Evolutionary conservation across 257 asterid species (phyloP), one percentile per base, ranked within the genome.

Genomic region (Ligustrum vulgare): DNA sequence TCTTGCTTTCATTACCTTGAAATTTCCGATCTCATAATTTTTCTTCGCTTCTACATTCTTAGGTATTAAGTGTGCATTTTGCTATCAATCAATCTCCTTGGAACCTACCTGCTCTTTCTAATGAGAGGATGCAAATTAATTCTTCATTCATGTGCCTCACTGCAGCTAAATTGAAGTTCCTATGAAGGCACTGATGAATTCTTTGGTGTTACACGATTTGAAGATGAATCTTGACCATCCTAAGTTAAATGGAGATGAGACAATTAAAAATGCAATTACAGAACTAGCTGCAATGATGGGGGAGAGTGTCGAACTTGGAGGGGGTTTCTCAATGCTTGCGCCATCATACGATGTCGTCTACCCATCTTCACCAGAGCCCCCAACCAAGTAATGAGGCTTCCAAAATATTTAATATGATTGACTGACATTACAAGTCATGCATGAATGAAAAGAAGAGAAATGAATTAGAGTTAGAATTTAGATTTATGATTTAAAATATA

Each of bases 221-320:
- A 89, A 81, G 82, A 73, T 93, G 72, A 83, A 74, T 67, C 87
- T 92, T 71, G 88, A 93, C 79, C 96, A 94, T 78, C 96, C 97
- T 69, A 94, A 92, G 79, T 70, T 94, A 84, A 88, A 81, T 79
- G 98, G 99, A 63, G 96, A 88, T 79, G 89, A 62, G 86, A 86
- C 87, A 32, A 86, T 89, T 64, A 93, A 85, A 78, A 81, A 78
- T 85, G 99, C 98, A 77, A 85, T 94, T 71, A 87, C 89, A 73
- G 98, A 94, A 78, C 90, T 94, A 41, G 94, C 97, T 83, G 97
- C 96, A 77, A 91, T 94, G 91, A 91, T 92, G 97, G 99, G 99
- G 69, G 99, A 94, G 90, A 92, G 92, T 86, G 88, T 94, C 81
- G 91, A 92, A 84, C 94, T 94, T 75, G 91, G 99, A 83, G 90